Evolutionary conservation across 2,329 filamentous ascomycete genomes (phyloP).

Genomic region (Pezicula radicicola): DNA sequence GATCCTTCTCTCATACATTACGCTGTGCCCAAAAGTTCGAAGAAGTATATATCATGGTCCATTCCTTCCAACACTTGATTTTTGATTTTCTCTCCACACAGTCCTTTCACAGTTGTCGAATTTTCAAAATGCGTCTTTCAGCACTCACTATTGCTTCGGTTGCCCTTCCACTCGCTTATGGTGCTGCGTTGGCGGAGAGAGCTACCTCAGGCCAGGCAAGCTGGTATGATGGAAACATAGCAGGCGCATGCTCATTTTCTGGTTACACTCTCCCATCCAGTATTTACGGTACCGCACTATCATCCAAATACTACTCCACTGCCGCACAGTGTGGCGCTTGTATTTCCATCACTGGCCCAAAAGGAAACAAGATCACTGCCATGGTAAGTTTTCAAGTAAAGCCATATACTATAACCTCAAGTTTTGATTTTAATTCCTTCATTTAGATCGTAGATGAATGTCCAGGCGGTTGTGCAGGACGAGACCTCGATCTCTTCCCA

Average conservation of each 20-base stretch:
- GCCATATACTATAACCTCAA: too few relatives aligned
- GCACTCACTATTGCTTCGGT: background rate
- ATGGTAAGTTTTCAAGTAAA: background rate
- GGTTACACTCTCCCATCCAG: background rate
- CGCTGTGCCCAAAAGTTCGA: too few relatives aligned
- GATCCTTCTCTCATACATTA: too few relatives aligned
- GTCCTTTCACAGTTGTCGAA: background rate
- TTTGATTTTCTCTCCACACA: background rate
- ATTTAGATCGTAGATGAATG: background rate
- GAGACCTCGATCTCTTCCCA: background rate
- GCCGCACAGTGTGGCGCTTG: background rate
- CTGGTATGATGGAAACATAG: background rate
- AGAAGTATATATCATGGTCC: too few relatives aligned
- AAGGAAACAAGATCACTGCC: slow-evolving; percentile 1
- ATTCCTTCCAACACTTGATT: too few relatives aligned
- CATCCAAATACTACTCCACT: background rate
- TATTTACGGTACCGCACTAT: background rate
- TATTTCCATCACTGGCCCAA: background rate
- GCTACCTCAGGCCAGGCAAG: background rate
- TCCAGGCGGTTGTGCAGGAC: background rate
- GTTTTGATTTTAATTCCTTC: background rate
- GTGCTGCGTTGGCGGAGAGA: background rate
- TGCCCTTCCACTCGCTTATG: background rate
- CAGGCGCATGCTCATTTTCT: background rate
- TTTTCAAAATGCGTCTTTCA: background rate